Evolutionary conservation across 2,329 filamentous ascomycete species (phyloP).

Genomic region (Zasmidium citrigriseum): DNA sequence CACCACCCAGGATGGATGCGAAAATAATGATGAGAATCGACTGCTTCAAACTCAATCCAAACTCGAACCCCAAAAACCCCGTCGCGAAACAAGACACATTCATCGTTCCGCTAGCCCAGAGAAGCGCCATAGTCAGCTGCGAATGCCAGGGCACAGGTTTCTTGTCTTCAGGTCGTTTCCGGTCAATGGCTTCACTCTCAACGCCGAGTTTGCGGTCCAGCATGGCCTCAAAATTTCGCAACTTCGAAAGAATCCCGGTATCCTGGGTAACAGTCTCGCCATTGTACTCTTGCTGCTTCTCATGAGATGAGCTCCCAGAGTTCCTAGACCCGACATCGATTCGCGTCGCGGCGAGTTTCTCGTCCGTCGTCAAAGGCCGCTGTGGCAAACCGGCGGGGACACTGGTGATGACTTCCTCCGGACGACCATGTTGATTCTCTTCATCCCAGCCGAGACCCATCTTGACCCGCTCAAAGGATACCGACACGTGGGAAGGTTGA

Average conservation of each 20-base stretch:
- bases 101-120: conserved; percentile 40
- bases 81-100: conserved; percentile 39
- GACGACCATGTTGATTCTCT: conserved; percentile 24
- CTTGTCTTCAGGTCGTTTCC: conserved; percentile 46
- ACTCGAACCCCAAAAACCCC: conserved; percentile 51
- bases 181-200: conserved; percentile 51
- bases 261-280: neutral
- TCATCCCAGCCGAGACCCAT: conserved; percentile 20
- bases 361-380: conserved; percentile 30
- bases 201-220: conserved; percentile 50
- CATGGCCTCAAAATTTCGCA: conserved; percentile 42
- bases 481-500: neutral
- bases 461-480: neutral
- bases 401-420: conserved; percentile 20
- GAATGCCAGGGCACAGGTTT: conserved; percentile 43
- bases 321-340: conserved; percentile 27
- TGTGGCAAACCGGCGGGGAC: conserved; percentile 13
- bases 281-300: neutral
- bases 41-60: conserved; percentile 49
- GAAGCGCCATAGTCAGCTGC: conserved; percentile 34
- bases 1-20: conserved; percentile 34
- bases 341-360: conserved; percentile 31
- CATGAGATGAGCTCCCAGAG: conserved; percentile 6
- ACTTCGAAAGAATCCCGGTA: conserved; percentile 32
- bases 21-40: conserved; percentile 34